A percentile compares a stretch with the other conserved stretches of the same genome.
Conservation (phyloP, 371 early-diverging fungal species). For the Circinella minor region DNA sequence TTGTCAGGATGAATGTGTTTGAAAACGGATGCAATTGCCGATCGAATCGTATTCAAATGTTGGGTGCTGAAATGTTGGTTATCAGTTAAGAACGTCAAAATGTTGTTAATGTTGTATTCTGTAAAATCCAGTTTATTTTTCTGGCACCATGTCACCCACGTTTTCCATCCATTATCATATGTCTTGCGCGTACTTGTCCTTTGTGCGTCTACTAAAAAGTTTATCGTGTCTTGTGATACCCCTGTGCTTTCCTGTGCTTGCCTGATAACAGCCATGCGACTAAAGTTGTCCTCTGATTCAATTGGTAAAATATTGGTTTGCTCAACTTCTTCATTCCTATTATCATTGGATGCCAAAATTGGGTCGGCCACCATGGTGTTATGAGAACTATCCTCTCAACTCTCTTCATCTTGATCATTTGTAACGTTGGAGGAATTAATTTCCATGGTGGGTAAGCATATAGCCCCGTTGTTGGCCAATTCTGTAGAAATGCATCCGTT, state of each 20-base stretch:
- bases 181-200: not conserved
- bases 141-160: not conserved
- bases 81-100: not conserved
- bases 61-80: not conserved
- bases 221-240: not conserved
- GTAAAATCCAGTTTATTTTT: not conserved
- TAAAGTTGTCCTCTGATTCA: not conserved
- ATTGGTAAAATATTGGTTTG: not conserved
- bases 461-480: constrained; percentile 23
- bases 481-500: constrained; percentile 32
- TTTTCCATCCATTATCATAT: not conserved
- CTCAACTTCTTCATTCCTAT: not conserved
- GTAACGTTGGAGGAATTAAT: not conserved
- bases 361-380: constrained; percentile 31
- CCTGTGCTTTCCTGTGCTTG: not conserved
- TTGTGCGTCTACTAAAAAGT: not conserved
- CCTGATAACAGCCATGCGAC: not conserved
- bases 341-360: constrained; percentile 28
- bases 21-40: not conserved
- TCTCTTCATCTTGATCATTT: too few species aligned
- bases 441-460: constrained; percentile 33
- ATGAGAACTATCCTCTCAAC: constrained; percentile 12
- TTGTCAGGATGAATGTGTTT: not conserved
- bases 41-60: not conserved
- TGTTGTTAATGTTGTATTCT: not conserved